These are phyloP conservation scores for Lentinula sp. DNA, from an alignment of 768 basidiomycete species.

Conservation along the genomic window DNA sequence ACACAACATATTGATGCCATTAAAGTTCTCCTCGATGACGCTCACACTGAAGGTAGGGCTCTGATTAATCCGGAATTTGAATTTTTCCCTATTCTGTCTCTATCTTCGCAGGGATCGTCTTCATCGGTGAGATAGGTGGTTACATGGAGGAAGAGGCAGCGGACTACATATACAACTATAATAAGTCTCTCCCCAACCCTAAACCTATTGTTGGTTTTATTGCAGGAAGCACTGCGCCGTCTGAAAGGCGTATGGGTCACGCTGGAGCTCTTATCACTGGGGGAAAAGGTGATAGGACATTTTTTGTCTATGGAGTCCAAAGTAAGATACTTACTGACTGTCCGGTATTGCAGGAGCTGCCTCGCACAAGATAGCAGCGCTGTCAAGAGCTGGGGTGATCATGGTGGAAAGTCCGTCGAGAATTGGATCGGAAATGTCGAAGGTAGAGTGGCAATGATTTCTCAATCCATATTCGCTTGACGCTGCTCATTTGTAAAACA, in stretches of 20 bases:
- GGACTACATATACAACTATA: constrained; percentile 88
- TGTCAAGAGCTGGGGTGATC: constrained; percentile 87
- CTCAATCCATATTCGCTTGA: not conserved
- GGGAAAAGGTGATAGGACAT: constrained; percentile 68
- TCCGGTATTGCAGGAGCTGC: constrained; percentile 58
- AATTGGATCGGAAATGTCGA: constrained; percentile 85
- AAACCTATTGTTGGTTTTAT: constrained; percentile 99
- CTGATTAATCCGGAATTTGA: not conserved
- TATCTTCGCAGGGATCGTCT: constrained; percentile 70
- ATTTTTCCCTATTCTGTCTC: no score
- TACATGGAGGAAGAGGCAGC: constrained; percentile 99
- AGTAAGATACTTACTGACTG: not conserved
- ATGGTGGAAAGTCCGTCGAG: constrained; percentile 95
- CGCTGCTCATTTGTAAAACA: no score
- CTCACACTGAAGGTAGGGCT: constrained; percentile 77
- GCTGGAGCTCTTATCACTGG: constrained; percentile 98
- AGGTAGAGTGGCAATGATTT: constrained; percentile 44
- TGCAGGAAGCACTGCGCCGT: constrained; percentile 95
- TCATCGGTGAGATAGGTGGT: constrained; percentile 98
- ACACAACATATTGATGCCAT: constrained; percentile 94
- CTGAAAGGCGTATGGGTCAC: constrained; percentile 96
- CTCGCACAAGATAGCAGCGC: constrained; percentile 84
- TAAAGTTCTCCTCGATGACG: constrained; percentile 93
- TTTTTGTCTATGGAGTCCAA: not conserved
- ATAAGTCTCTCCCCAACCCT: constrained; percentile 76